These are phyloP conservation scores for Suillus subaureus DNA, from an alignment of 768 basidiomycete species.

Conservation along the genomic window DNA sequence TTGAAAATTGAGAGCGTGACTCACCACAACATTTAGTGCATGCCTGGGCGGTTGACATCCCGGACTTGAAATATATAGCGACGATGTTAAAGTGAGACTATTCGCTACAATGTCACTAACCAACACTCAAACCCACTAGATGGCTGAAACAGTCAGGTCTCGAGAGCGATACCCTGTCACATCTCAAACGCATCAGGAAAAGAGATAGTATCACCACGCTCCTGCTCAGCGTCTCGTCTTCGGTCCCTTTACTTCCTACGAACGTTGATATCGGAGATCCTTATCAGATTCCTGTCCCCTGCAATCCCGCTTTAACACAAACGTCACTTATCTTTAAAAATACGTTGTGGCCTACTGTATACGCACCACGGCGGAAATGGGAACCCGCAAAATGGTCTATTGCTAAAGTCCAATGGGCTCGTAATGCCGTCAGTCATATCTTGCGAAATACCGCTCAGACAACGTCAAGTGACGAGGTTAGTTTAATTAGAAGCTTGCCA, in stretches of 20 bases:
- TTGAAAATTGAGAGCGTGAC: slow-evolving; percentile 7
- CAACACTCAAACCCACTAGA: slow-evolving; percentile 36
- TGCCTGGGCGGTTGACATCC: slow-evolving; percentile 80
- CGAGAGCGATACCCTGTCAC: slow-evolving; percentile 63
- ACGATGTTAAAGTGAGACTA: slow-evolving; percentile 59
- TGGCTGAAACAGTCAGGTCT: slow-evolving; percentile 69
- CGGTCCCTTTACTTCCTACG: slow-evolving; percentile 52
- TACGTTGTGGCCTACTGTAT: slow-evolving; percentile 85
- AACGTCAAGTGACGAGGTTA: slow-evolving; percentile 58
- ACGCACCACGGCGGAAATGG: slow-evolving; percentile 66
- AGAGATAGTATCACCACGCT: slow-evolving; percentile 48
- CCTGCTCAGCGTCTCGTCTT: slow-evolving; percentile 48
- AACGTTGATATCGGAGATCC: slow-evolving; percentile 51
- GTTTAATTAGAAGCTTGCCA: slow-evolving; percentile 14
- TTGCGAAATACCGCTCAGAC: slow-evolving; percentile 53
- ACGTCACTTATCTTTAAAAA: slow-evolving; percentile 68
- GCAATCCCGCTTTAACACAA: slow-evolving; percentile 64
- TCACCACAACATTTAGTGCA: slow-evolving; percentile 44
- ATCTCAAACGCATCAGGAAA: slow-evolving; percentile 79
- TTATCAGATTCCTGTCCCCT: slow-evolving; percentile 64
- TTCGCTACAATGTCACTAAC: background rate
- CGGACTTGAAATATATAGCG: slow-evolving; percentile 59
- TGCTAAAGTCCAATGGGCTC: slow-evolving; percentile 74
- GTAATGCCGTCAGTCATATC: slow-evolving; percentile 60
- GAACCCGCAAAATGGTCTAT: slow-evolving; percentile 69